Evolutionary conservation across 2,329 filamentous ascomycete genomes (phyloP), one percentile per base, ranked within the genome.

Genomic region (Paracoccidioides lutzii): DNA sequence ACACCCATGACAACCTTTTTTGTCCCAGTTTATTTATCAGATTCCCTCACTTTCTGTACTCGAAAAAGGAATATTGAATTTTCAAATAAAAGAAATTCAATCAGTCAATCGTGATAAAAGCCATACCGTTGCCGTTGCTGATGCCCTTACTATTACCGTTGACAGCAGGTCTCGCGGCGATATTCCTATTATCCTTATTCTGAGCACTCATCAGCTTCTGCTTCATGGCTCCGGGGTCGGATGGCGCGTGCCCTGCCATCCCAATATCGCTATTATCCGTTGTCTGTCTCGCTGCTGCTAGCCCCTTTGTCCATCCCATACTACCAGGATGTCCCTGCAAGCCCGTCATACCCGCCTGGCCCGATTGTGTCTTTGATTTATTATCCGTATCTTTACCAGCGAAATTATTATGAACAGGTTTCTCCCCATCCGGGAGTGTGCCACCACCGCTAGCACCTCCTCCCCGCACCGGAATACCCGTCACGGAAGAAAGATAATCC

Each of bases 41-140:
- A 22, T 22, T 22, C 22, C 22, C 22, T 22, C 22, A 22, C 22
- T 2, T 22, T 12, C 15, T 3, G 4, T 28, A 46, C 30, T 22
- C 12, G n/a, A 12, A 12, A 22, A 37, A 37, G 2, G 6, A 5
- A 48, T 32, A 14, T 14, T 9, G 12, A 38, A 5, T 3, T 50
- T 50, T 50, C 33, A 38, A 38, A 35, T 9, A 10, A 12, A 12
- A 7, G 7, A 7, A n/a, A 50, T 32, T 28, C 33, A n/a, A 42
- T 42, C 62, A 71, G 56, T 71, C 69, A 59, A 71, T 71, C 59
- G 66, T 71, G 50, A 71, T 71, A 51, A 71, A 58, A 60, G 71
- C 67, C 32, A 64, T 35, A 4, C 8, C 28, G 22, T 12, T 28
- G 8, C 22, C 45, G 32, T 14, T 48, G 32, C 45, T n/a, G 14